These are phyloP conservation scores for Saccharomycopsis fodiens DNA, from an alignment of 805 yeast genomes.

Conservation along the genomic window DNA sequence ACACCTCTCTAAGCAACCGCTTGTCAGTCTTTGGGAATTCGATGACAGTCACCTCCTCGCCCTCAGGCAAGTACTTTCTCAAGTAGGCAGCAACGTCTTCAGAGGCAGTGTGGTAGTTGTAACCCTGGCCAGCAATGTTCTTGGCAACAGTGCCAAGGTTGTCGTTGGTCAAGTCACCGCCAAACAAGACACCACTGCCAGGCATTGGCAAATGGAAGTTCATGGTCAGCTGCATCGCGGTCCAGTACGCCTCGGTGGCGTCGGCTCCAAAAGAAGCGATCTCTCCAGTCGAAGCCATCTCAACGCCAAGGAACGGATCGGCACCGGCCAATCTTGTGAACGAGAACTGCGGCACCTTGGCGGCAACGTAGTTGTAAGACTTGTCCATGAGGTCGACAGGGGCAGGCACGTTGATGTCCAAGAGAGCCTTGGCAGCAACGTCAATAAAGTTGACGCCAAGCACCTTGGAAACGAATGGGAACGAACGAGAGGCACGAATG, in stretches of 20 bases:
- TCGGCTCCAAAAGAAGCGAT: slow-evolving; percentile 93
- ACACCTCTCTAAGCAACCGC: slow-evolving; percentile 87
- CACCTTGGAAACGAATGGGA: slow-evolving; percentile 98
- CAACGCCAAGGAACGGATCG: slow-evolving; percentile 97
- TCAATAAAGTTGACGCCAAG: slow-evolving; percentile 92
- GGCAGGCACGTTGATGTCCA: slow-evolving; percentile 63
- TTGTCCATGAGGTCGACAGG: slow-evolving; percentile 80
- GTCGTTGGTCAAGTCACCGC: slow-evolving; percentile 79
- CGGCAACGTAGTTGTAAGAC: slow-evolving; percentile 78
- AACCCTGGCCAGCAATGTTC: slow-evolving; percentile 65
- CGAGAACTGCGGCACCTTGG: slow-evolving; percentile 97
- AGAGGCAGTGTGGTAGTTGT: slow-evolving; percentile 73
- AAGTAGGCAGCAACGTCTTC: slow-evolving; percentile 66
- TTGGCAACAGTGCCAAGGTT: slow-evolving; percentile 68
- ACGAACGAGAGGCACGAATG: slow-evolving; percentile 96
- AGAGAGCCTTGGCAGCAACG: slow-evolving; percentile 82
- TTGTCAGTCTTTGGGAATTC: slow-evolving; percentile 92
- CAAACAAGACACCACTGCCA: slow-evolving; percentile 82
- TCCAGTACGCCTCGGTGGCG: slow-evolving; percentile 91
- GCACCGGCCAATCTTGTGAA: slow-evolving; percentile 99
- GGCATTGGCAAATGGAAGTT: slow-evolving; percentile 92
- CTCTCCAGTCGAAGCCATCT: slow-evolving; percentile 99
- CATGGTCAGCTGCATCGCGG: slow-evolving; percentile 94
- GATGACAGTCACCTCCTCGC: slow-evolving; percentile 41
- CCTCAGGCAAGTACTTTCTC: slow-evolving; percentile 34